Evolutionary conservation across 2,329 filamentous ascomycete genomes (phyloP), one percentile per base, ranked within the genome.

Genomic region (Cladosporium sp.): DNA sequence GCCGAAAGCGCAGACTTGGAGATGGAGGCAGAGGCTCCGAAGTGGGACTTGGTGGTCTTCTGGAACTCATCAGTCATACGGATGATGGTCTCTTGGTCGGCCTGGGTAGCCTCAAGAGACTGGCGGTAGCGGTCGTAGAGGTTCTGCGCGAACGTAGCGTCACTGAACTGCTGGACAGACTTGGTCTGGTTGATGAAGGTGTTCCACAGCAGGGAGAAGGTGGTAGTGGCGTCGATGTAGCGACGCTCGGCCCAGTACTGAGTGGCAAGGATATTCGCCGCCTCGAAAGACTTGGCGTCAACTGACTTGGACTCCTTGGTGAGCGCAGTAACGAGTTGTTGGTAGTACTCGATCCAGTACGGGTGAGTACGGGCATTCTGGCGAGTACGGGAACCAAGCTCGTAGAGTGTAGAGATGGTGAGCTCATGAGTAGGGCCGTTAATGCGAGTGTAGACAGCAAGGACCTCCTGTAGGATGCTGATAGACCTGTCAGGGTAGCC

Each of bases 381-480:
- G 6, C 63, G 64, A 53, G 68, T 70, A 20, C 67, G 56, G n/a
- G 56, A 55, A 29, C 70, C 76, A 20, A 78, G 61, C 22, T 68
- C 67, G 57, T 79, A 79, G 48, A 78, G 58, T 2, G 71, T 74
- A 19, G 73, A 66, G 43, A 79, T 73, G 0, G 73, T 75, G 27
- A 68, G 62, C 42, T 73, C 68, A 54, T 77, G 70, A 2, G 66
- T 68, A 4, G 63, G 57, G 4, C 67, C 68, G 12, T 61, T 59
- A 11, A 54, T 38, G 24, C 60, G 38, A 54, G 56, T 61, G 49
- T 70, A 69, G 6, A 65, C 63, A 1, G 68, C 66, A 2, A 71
- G 59, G 4, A 71, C 59, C 36, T 71, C 69, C 36, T 70, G 67
- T 45, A 63, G 68, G n/a, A 60, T 48, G 2, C 52, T 44, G 27